These are phyloP conservation scores for Thermothelomyces thermophilus DNA, from an alignment of 2,329 filamentous ascomycete species.

Conservation along the genomic window DNA sequence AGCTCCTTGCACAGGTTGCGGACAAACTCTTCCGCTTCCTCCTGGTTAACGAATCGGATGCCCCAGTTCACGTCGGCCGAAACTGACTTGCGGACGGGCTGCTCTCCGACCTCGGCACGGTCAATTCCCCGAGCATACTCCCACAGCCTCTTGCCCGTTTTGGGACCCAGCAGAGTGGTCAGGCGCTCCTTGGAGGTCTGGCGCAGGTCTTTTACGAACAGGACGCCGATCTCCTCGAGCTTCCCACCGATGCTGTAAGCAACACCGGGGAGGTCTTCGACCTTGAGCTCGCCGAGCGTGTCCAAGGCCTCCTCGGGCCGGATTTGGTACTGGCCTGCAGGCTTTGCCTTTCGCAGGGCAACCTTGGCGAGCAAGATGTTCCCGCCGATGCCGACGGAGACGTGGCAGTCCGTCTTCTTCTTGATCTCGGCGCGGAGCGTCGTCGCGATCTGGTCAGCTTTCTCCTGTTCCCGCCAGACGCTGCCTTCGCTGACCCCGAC, in stretches of 20 bases:
- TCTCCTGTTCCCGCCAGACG: slow-evolving; percentile 70
- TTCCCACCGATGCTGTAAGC: slow-evolving; percentile 83
- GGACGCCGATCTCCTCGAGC: slow-evolving; percentile 79
- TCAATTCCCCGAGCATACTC: slow-evolving; percentile 90
- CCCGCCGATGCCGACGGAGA: slow-evolving; percentile 85
- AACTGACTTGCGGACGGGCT: slow-evolving; percentile 82
- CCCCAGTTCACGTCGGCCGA: slow-evolving; percentile 98
- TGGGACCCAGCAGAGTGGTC: slow-evolving; percentile 69
- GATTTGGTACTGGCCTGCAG: slow-evolving; percentile 85
- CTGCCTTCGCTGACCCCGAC: slow-evolving; percentile 58
- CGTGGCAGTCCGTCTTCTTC: slow-evolving; percentile 70
- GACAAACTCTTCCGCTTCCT: slow-evolving; percentile 91
- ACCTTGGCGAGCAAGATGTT: slow-evolving; percentile 91
- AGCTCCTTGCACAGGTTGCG: slow-evolving; percentile 79
- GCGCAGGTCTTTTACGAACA: slow-evolving; percentile 75
- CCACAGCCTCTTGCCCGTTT: slow-evolving; percentile 85
- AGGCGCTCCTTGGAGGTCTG: slow-evolving; percentile 70
- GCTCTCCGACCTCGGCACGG: slow-evolving; percentile 74
- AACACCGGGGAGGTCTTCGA: slow-evolving; percentile 84
- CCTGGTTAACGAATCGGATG: slow-evolving; percentile 84
- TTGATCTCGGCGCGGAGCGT: slow-evolving; percentile 64
- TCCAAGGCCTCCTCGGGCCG: slow-evolving; percentile 72
- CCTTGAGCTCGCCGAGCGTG: slow-evolving; percentile 69
- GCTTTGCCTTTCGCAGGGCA: slow-evolving; percentile 85
- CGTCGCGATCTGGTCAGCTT: slow-evolving; percentile 64